Conservation (phyloP, 371 early-diverging fungal genomes). For the Rhizopus microsporus region DNA sequence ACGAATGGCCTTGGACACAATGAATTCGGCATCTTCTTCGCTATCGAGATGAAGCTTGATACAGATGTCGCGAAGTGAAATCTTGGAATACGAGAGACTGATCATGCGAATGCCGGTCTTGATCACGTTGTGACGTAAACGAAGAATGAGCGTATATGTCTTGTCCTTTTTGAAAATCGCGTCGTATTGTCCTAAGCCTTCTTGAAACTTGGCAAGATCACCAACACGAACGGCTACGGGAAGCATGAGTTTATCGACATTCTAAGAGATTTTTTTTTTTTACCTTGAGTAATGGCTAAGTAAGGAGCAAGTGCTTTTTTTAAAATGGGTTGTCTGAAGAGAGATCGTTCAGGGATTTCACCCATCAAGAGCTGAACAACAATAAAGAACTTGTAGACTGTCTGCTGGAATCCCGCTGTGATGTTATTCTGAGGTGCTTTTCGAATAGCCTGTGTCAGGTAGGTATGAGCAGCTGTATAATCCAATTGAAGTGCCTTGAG, state of each 20-base stretch:
- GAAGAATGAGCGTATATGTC: conserved; percentile 86
- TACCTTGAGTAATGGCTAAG: conserved; percentile 88
- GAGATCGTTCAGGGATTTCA: conserved; percentile 92
- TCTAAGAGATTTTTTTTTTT: not conserved
- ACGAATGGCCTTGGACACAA: conserved; percentile 97
- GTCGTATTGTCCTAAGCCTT: conserved; percentile 74
- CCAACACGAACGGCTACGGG: conserved; percentile 88
- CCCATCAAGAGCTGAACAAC: conserved; percentile 97
- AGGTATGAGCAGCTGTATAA: conserved; percentile 87
- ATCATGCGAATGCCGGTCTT: conserved; percentile 98
- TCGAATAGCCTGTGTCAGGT: conserved; percentile 90
- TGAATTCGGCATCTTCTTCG: conserved; percentile 98
- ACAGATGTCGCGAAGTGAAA: conserved; percentile 95
- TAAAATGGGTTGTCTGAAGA: conserved; percentile 87
- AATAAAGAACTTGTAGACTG: conserved; percentile 89
- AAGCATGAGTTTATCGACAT: not conserved
- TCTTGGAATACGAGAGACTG: conserved; percentile 91
- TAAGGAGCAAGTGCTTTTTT: conserved; percentile 88
- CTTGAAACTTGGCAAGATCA: conserved; percentile 91
- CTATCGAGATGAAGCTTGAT: conserved; percentile 93
- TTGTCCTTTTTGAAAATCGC: conserved; percentile 84
- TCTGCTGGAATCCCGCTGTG: conserved; percentile 94
- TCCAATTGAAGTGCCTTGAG: conserved; percentile 96
- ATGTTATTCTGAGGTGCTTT: conserved; percentile 90
- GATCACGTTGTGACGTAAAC: conserved; percentile 98